Evolutionary conservation across 495 filamentous ascomycete genomes (phyloP), one percentile per base, ranked within the genome.

Genomic region (Aspergillus coremiiformis): DNA sequence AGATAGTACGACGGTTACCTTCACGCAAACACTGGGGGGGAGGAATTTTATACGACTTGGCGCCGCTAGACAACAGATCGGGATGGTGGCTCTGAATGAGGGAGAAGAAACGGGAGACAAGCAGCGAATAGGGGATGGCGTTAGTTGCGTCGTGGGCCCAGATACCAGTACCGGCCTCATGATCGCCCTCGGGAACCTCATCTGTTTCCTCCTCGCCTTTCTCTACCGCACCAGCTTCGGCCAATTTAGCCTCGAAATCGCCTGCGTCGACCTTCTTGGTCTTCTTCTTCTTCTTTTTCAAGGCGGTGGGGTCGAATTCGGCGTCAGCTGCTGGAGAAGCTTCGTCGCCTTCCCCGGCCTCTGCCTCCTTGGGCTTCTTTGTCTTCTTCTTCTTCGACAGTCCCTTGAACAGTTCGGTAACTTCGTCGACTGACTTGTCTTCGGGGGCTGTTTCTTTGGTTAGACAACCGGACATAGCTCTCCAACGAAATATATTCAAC

Each of bases 1-100:
- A 98, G 62, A 97, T 95, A 47, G 93, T 97, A 86, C 95, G 96
- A 81, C 95, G 96, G 82, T 97, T 97, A 67, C 93, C 93, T 89
- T 98, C 94, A 74, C 94, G 90, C 42, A 97, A 78, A 73, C 92
- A 95, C 76, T 98, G 94, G n/a, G 93, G 93, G 11, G 93, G 93
- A 15, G 93, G 94, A 61, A 98, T 98, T 80, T 96, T 96, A 79
- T 98, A 98, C 63, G 86, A 91, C 74, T 87, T 89, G 54, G 85
- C 81, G 45, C 92, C 93, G 69, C 82, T 84, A 17, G 86, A 86
- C 14, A 90, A 82, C 50, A 97, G 83, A 62, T 97, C 93, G 59
- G 93, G 93, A 76, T 98, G 92, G 75, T 92, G 88, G 69, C 84
- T 85, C 69, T 92, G 81, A 48, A 98, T 79, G 43, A 92, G 84